Evolutionary conservation across 345 rosid genomes (phyloP), one percentile per base, ranked within the genome.

Genomic region (Litchi chinensis): DNA sequence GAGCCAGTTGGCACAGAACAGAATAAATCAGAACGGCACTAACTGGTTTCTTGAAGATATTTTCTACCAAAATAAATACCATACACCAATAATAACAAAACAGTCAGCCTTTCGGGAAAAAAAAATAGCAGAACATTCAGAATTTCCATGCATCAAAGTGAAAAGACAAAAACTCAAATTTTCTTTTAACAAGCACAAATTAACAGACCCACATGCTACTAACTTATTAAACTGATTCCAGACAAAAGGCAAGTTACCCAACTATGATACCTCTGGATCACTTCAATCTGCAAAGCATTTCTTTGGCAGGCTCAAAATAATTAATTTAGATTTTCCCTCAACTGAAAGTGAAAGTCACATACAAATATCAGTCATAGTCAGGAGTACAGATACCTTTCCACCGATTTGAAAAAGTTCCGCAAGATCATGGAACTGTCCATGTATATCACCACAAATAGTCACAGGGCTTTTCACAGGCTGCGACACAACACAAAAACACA

Each of bases 401-500:
- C 99, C 98, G 71, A 94, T 94, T 63, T 93, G 95, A 87, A 97
- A 97, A 82, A 97, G 99, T 87, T 97, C 99, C 15, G 97, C 97
- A 84, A 97, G 99, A 85, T 97, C 99, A 88, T 97, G 99, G 86
- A 97, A 97, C 81, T 97, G 98, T 77, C 98, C 98, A 79, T 97
- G 99, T 83, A 97, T 97, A 82, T 97, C 99, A 39, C 99, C 99
- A 76, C 98, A 97, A 68, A 97, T 94, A 70, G 99, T 97, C 77
- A 97, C 98, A 5, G 98, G 99, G 86, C 97, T 92, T 88, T 90
- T 94, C 57, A 97, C 99, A 83, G 98, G 99, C 98, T 97, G 92
- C 75, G 66, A 54, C 24, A 67, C 68, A 70, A 63, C 56, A 54
- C 68, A 16, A 50, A 77, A 37, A 57, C 60, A 11, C 48, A 22